Evolutionary conservation across 1,284 basidiomycete genomes (phyloP), one percentile per base, ranked within the genome.

Genomic region (Rhodotorula sp.): DNA sequence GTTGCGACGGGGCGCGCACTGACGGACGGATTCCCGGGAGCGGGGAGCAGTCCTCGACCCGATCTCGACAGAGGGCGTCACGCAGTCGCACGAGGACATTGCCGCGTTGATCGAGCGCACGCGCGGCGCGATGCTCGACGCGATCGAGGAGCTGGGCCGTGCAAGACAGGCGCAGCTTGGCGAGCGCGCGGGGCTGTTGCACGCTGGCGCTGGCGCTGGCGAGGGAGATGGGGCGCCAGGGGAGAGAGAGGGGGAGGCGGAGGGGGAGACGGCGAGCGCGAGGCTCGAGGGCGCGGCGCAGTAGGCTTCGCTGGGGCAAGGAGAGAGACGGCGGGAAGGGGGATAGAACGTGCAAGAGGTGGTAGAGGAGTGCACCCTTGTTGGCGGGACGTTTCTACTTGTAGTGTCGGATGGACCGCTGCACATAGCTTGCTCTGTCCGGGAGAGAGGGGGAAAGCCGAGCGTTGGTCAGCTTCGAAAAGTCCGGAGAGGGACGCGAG

Each of bases 51-150:
- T 92, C 48, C 86, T 95, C 10, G 89, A 90, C 21, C 91, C 93
- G 0, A 85, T 94, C 61, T 81, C 86, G 37, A 95, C 92, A 1
- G 79, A 83, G n/a, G 88, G 87, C 15, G 81, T 92, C 54, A 89
- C 88, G 7, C 80, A 84, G 2, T 85, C 84, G 15, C 68, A 60
- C 8, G 77, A 76, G 10, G 91, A 94, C 78, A 87, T 90, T 37
- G 81, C 84, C 61, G 85, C 85, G 10, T 86, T 94, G 46, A 84
- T 87, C 2, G 82, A 83, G 34, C 86, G 85, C 68, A 88, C 92
- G 27, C 87, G 87, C 46, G 85, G 87, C 73, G 83, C 86, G 78
- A 94, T 94, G 92, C 83, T 93, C 54, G 83, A 84, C 3, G 82
- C 88, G 44, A 77, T 80, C 72, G 80, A 80, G 55, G 59, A 68